Evolutionary conservation across 768 basidiomycete genomes (phyloP), one percentile per base, ranked within the genome.

Genomic region (Xerocomellus chrysenteron): DNA sequence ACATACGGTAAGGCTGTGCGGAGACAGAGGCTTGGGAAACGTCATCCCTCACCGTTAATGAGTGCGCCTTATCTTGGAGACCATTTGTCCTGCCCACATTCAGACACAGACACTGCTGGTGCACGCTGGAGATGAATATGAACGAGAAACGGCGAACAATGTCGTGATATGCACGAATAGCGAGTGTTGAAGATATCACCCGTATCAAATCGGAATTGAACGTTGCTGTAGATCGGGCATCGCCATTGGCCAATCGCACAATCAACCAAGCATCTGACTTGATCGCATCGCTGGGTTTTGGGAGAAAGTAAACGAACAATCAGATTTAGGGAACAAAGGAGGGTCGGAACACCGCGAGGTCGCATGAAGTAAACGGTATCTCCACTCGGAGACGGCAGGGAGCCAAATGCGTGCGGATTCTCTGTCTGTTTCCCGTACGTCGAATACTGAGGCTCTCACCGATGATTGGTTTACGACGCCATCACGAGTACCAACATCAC

Each of bases 191-290:
- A 45, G 47, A 54, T 63, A 62, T 62, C 47, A 42, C n/a, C 28
- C 39, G 50, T 54, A 45, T 59, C 60, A 64, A 45, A n/a, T 56
- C 65, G 65, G 65, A 54, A 54, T 47, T 46, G 26, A 54, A 50
- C 46, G 48, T 58, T 59, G 30, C 17, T 37, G 35, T 9, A 16
- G 16, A 39, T 12, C 14, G 55, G 49, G 17, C 47, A 46, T 58
- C 49, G 32, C 39, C 32, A 55, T 49, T 52, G 52, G 17, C 36
- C 46, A 35, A 52, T 55, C 44, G 54, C 19, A 21, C 50, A 11
- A 55, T 62, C 63, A 17, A 36, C 24, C 14, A 32, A 26, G 14
- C 11, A 47, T 53, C 41, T 19, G 40, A 24, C 47, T 6, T 39
- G 53, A 52, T 43, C 21, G 42, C 35, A 52, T 43, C 21, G 42